A percentile compares a stretch with the other conserved stretches of the same genome.
phyloP scores from a whole-genome alignment of 129 eudicot genomes.

The Tagetes patula region DNA sequence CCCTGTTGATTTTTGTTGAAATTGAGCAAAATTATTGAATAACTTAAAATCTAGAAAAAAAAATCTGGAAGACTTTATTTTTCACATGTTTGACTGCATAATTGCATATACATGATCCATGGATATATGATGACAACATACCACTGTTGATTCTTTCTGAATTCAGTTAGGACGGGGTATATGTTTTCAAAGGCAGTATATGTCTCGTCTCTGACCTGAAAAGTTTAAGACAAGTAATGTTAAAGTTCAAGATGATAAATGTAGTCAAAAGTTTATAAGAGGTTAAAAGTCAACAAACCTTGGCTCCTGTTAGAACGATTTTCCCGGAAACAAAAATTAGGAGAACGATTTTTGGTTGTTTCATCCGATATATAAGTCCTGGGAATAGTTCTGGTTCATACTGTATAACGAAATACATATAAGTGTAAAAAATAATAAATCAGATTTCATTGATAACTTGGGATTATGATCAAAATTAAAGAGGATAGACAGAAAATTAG shows the following conservation, averaged over 20 bases:
- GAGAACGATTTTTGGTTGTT: constrained; percentile 82
- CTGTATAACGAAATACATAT: constrained; percentile 35
- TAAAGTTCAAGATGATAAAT: not conserved
- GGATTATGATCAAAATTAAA: not conserved
- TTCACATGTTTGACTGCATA: no score
- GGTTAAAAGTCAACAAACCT: constrained; percentile 41
- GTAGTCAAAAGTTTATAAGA: not conserved
- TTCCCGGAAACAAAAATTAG: constrained; percentile 86
- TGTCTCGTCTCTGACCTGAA: constrained; percentile 77
- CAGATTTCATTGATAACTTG: not conserved
- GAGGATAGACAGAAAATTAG: not conserved
- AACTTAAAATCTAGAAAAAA: no score
- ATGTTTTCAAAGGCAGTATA: constrained; percentile 84
- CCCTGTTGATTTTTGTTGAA: not conserved
- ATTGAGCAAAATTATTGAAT: no score
- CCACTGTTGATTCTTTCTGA: constrained; percentile 83
- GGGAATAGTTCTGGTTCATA: constrained; percentile 92
- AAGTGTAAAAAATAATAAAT: not conserved
- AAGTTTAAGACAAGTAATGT: not conserved
- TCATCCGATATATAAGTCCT: constrained; percentile 84
- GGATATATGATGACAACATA: constrained; percentile 20
- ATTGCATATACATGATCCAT: not conserved
- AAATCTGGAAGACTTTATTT: no score
- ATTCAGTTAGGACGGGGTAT: constrained; percentile 81
- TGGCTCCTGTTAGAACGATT: constrained; percentile 88